Base-by-base conservation (phyloP, 495 filamentous ascomycete genomes). In the Neurospora terricola region DNA sequence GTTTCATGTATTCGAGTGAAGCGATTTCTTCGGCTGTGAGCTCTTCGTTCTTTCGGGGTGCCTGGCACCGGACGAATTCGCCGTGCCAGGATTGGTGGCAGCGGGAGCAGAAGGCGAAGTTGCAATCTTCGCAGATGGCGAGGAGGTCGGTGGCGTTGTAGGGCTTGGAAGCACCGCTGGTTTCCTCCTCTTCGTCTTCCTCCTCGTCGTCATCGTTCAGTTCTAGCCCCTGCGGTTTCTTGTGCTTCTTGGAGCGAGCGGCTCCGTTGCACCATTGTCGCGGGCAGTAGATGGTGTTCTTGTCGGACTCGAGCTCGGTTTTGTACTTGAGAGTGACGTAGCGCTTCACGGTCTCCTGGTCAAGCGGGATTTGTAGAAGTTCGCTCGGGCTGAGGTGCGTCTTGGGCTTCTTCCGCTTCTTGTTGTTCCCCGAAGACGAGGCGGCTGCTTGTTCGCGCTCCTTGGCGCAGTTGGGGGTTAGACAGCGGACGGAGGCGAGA, bases 301-400 rank as follows among this genome's bases (percentile, higher is more conserved):
- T 94, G 76, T 99, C 94, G 0, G 93, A 90, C 79, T 98, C 96
- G 10, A 98, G 86, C 75, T 93, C 91, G 71, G 90, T 92, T 82
- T 98, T 99, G 74, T 95, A 92, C 81, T 96, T 98, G 39, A 99
- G 83, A 37, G 88, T 89, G 8, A 94, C 92, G 76, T 96, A 99
- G 62, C 96, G 92, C 74, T 93, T 90, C 16, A 97, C 93, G 5
- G 82, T 87, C 27, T 92, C 90, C 62, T 89, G 83, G 16, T 89
- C 84, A 5, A 98, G 79, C 0, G 93, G 92, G 45, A 99, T 97
- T 73, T 96, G 92, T 3, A 94, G 83, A 21, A 99, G 87, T 80
- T 99, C 96, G 78, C 91, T 93, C 0, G 96, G 95, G 71, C 88
- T 92, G 39, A 99, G 86, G 11, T 90, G 91, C 5, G 84, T 92